Conservation (phyloP, 2,329 filamentous ascomycete genomes). For the Phialophora tarda region DNA sequence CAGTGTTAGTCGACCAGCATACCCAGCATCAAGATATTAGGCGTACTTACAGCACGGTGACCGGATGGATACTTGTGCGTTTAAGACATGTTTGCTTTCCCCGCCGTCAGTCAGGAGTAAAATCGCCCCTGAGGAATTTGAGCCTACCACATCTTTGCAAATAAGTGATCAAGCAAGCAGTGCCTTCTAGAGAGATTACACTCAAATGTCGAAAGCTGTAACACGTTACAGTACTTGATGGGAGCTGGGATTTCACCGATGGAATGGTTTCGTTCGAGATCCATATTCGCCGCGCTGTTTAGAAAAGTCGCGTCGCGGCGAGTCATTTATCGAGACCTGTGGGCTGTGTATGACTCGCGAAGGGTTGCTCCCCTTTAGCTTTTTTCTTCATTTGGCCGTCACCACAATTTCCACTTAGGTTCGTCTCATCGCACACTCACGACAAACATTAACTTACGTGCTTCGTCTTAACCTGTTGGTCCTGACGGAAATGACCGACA, state of each 20-base stretch:
- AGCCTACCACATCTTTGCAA: slow-evolving; percentile 19
- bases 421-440: not conserved
- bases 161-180: not conserved
- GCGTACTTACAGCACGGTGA: slow-evolving; percentile 80
- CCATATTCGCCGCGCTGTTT: not conserved
- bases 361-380: too few species aligned
- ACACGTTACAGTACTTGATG: too few species aligned
- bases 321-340: slow-evolving; percentile 13
- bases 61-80: slow-evolving; percentile 95
- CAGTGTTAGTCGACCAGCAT: not conserved
- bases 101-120: not conserved
- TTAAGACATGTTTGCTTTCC: slow-evolving; percentile 91
- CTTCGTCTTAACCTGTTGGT: not conserved
- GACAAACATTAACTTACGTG: not conserved
- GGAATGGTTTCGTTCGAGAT: not conserved
- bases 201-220: too few species aligned
- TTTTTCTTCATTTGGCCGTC: too few species aligned
- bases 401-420: not conserved
- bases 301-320: slow-evolving; percentile 15
- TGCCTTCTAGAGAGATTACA: too few species aligned
- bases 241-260: not conserved
- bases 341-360: slow-evolving; percentile 1
- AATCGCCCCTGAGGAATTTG: not conserved
- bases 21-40: slow-evolving; percentile 3
- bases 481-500: not conserved